Percentiles rank a stretch among this genome's conserved stretches.
Evolutionary conservation across 1,284 basidiomycete species (phyloP).

Genomic region (Ganoderma lingzhi): DNA sequence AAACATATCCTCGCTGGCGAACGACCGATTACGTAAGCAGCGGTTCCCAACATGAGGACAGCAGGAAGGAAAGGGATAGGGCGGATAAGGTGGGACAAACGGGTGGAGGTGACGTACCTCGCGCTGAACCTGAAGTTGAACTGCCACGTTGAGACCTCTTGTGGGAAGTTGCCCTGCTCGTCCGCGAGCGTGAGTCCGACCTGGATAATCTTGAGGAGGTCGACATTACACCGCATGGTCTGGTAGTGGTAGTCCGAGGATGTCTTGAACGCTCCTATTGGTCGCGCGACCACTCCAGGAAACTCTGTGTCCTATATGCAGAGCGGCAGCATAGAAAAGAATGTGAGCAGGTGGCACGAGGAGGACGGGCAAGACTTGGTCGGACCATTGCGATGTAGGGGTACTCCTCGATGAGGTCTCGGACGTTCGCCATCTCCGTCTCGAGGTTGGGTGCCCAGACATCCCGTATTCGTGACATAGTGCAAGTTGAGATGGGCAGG

Average conservation of each 20-base stretch:
- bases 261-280: constrained; percentile 96
- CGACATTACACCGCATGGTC: constrained; percentile 99
- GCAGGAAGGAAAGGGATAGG: neutral
- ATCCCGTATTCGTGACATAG: constrained; percentile 82
- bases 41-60: constrained; percentile 15
- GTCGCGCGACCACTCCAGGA: constrained; percentile 96
- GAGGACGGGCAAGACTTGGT: constrained; percentile 27
- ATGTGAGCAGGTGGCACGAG: neutral
- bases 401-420: constrained; percentile 89
- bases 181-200: constrained; percentile 95
- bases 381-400: constrained; percentile 96
- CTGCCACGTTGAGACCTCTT: constrained; percentile 96
- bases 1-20: constrained; percentile 93
- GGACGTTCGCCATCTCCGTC: constrained; percentile 88
- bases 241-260: constrained; percentile 99
- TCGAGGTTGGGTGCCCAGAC: constrained; percentile 97
- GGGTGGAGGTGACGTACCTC: constrained; percentile 61
- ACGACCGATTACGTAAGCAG: constrained; percentile 36
- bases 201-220: constrained; percentile 97
- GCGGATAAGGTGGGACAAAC: neutral
- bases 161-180: constrained; percentile 90
- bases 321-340: constrained; percentile 27
- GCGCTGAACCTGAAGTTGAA: constrained; percentile 98
- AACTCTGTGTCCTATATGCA: constrained; percentile 94
- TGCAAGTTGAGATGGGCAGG: neutral